A percentile compares a stretch with the other conserved stretches of the same genome.
phyloP scores from a whole-genome alignment of 805 yeast species.

The Grigorovia jiainica region DNA sequence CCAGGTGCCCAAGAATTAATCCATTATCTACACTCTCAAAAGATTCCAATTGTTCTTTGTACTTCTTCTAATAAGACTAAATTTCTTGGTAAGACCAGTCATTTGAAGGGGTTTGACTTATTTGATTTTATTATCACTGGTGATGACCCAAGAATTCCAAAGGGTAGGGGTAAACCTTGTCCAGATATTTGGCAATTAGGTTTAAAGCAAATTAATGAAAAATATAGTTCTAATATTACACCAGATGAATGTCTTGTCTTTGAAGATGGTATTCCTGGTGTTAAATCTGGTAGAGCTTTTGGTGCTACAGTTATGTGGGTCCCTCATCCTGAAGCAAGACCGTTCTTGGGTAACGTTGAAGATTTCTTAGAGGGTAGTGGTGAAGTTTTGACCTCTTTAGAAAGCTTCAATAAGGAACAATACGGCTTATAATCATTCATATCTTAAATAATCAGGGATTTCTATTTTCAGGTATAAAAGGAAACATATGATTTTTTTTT shows the following conservation, averaged over 20 bases:
- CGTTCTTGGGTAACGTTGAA: constrained; percentile 43
- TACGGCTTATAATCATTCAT: constrained; percentile 38
- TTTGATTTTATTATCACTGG: constrained; percentile 79
- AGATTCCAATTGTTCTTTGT: constrained; percentile 80
- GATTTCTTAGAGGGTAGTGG: constrained; percentile 49
- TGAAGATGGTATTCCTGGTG: constrained; percentile 95
- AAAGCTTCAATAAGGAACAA: constrained; percentile 40
- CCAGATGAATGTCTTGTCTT: constrained; percentile 81
- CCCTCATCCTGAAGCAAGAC: constrained; percentile 69
- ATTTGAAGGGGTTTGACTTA: constrained; percentile 50
- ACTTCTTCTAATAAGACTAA: constrained; percentile 66
- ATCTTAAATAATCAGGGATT: too few relatives aligned
- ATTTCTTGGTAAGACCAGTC: constrained; percentile 63
- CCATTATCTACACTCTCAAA: constrained; percentile 37
- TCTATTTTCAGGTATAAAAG: too few relatives aligned
- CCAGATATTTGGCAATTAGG: constrained; percentile 92
- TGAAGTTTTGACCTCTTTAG: constrained; percentile 42
- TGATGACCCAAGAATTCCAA: constrained; percentile 74
- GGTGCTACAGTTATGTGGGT: constrained; percentile 90
- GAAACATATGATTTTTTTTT: too few relatives aligned
- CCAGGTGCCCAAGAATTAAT: constrained; percentile 82
- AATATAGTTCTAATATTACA: constrained; percentile 36
- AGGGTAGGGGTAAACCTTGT: constrained; percentile 84
- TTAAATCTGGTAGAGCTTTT: constrained; percentile 71
- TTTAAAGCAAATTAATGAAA: constrained; percentile 57